These are phyloP conservation scores for sunflower (Helianthus annuus) DNA, from an alignment of 129 eudicot genomes.

Conservation along the genomic window DNA sequence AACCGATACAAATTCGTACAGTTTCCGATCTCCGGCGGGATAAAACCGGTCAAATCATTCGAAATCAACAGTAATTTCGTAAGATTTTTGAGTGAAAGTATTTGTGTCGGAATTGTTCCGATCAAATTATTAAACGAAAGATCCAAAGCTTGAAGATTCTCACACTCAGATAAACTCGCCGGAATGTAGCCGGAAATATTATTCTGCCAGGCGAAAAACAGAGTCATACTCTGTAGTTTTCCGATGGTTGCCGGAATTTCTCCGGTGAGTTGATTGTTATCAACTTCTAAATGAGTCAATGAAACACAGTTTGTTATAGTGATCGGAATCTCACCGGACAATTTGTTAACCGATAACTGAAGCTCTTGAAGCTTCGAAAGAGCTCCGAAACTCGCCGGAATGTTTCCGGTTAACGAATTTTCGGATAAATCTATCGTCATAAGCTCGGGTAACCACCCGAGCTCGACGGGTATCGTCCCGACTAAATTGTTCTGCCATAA, in stretches of 20 bases:
- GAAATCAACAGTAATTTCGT: constrained; percentile 69
- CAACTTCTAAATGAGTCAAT: constrained; percentile 78
- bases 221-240: constrained; percentile 64
- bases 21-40: constrained; percentile 86
- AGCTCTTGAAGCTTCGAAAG: constrained; percentile 61
- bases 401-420: constrained; percentile 66
- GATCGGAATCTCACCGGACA: constrained; percentile 68
- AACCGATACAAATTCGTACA: constrained; percentile 81
- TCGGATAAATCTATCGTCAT: constrained; percentile 69
- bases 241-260: constrained; percentile 69
- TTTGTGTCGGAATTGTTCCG: constrained; percentile 62
- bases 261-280: constrained; percentile 73
- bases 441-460: constrained; percentile 66
- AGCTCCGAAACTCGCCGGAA: constrained; percentile 67
- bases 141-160: constrained; percentile 81
- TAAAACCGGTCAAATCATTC: constrained; percentile 72
- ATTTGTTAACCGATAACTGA: constrained; percentile 71
- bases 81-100: constrained; percentile 61
- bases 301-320: constrained; percentile 57
- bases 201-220: constrained; percentile 92
- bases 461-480: constrained; percentile 71
- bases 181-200: constrained; percentile 80
- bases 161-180: constrained; percentile 62
- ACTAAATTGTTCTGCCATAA: constrained; percentile 89
- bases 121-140: constrained; percentile 69